Evolutionary conservation across 345 rosid species (phyloP), one percentile per base, ranked within the genome.

Genomic region (Anacardium occidentale): DNA sequence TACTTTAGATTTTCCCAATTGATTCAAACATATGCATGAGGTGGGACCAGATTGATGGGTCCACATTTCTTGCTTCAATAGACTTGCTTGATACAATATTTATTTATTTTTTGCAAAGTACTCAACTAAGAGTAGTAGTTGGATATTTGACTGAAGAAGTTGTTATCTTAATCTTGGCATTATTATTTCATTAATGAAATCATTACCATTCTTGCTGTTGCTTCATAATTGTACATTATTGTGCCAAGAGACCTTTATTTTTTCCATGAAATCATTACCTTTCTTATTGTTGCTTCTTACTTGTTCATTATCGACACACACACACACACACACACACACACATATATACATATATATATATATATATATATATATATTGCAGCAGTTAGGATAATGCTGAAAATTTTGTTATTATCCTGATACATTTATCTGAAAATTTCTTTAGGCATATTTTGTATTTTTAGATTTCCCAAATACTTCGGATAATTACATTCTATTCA

Each of bases 401-500:
- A 62, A 40, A 42, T 2, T 54, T 37, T 68, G 20, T 21, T 55
- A 3, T 45, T 4, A 2, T 42, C 37, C 18, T 63, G 67, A 32
- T 71, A 54, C 60, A 21, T 58, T 63, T 62, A 12, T 48, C 57
- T 47, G 11, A 67, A 54, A 69, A 62, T 61, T 66, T 22, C 26
- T 74, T 51, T 62, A 64, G 75, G 57, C 58, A 37, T 12, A 10
- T 60, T 58, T 66, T 61, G 24, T 73, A 62, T 76, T 59, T 62
- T 59, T 70, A 88, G 98, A 94, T 77, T 57, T 88, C 86, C 68
- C 98, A 92, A 75, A 72, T 78, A 74, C 88, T 90, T 67, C 91
- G 91, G 71, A 83, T 90, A 52, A 72, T 90, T 62, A 90, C 96
- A 37, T 90, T 90, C 79, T 92, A 86, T 80, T 83, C 94, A n/a